A percentile compares a stretch with the other conserved stretches of the same genome.
Evolutionary conservation across 2,329 filamentous ascomycete genomes (phyloP).

Genomic region (Periglandula ipomoeae): DNA sequence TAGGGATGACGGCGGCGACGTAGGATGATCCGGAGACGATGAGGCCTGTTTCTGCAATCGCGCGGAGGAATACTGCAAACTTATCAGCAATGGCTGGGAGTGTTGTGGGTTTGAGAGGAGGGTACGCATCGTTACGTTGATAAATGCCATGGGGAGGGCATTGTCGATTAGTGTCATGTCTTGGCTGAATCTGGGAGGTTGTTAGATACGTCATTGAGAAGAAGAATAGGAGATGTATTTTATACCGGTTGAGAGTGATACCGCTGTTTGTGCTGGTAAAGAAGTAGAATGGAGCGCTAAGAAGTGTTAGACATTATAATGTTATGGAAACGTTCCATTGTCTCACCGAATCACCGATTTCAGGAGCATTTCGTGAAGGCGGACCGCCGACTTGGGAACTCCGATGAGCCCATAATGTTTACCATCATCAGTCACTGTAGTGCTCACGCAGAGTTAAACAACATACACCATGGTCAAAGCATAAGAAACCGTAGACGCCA

Average conservation of each 20-base stretch:
- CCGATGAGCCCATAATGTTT: constrained; percentile 18
- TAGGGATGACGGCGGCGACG: constrained; percentile 30
- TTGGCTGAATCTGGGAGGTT: constrained; percentile 24
- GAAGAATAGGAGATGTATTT: not conserved
- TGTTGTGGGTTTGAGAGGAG: constrained; percentile 4
- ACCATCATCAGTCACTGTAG: not conserved
- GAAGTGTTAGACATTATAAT: too few species aligned
- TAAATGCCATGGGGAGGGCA: constrained; percentile 16
- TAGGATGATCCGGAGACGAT: constrained; percentile 17
- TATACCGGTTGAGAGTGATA: constrained; percentile 27
- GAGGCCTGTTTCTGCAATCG: constrained; percentile 14
- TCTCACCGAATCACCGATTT: constrained; percentile 9
- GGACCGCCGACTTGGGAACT: constrained; percentile 15
- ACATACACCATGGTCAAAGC: constrained; percentile 9
- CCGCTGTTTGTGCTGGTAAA: constrained; percentile 33
- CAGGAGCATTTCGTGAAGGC: constrained; percentile 16
- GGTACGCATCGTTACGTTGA: constrained; percentile 19
- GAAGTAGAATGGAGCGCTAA: constrained; percentile 27
- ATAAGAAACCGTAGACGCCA: constrained; percentile 11
- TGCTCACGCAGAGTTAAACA: rapidly evolving
- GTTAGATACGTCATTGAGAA: not conserved
- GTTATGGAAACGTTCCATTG: not conserved
- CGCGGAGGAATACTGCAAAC: constrained; percentile 12
- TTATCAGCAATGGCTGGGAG: not conserved
- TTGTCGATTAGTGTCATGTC: constrained; percentile 32